Evolutionary conservation across 1,139 yeast genomes (phyloP).

Genomic region (Eremothecium gossypii): DNA sequence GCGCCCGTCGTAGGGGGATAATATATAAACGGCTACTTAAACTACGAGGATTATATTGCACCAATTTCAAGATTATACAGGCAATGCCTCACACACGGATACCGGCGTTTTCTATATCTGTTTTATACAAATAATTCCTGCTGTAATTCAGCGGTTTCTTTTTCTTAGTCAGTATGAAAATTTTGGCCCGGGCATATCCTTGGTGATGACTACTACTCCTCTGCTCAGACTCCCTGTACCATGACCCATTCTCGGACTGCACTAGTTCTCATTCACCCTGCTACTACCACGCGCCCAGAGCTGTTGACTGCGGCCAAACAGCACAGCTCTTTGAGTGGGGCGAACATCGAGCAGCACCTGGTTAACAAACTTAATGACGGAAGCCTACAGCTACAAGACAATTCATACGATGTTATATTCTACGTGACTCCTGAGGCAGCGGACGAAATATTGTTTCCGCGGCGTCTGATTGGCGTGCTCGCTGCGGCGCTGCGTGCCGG

Average conservation of each 20-base stretch:
- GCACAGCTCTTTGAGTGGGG: slow-evolving; percentile 19
- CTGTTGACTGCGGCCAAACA: slow-evolving; percentile 37
- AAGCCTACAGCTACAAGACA: slow-evolving; percentile 40
- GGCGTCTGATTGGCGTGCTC: slow-evolving; percentile 21
- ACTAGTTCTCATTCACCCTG: slow-evolving; percentile 60
- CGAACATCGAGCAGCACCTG: slow-evolving; percentile 31
- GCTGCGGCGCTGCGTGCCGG: slow-evolving; percentile 15
- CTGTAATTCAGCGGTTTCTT: not conserved
- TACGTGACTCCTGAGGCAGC: slow-evolving; percentile 51
- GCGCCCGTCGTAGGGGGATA: not conserved
- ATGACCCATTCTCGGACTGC: slow-evolving; percentile 20
- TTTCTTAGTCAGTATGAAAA: not conserved
- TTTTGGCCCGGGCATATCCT: not conserved
- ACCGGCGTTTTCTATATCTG: not conserved
- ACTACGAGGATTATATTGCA: no score
- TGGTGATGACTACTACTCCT: no score
- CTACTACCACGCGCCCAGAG: slow-evolving; percentile 54
- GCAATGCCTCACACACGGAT: no score
- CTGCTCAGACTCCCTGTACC: no score
- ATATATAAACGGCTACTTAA: no score
- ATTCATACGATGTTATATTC: slow-evolving; percentile 41
- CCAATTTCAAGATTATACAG: no score
- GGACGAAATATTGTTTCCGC: slow-evolving; percentile 23
- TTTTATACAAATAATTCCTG: not conserved
- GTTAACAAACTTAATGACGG: slow-evolving; percentile 60